Evolutionary conservation across 2,329 filamentous ascomycete species (phyloP).

Genomic region (Trichoderma hamatum): DNA sequence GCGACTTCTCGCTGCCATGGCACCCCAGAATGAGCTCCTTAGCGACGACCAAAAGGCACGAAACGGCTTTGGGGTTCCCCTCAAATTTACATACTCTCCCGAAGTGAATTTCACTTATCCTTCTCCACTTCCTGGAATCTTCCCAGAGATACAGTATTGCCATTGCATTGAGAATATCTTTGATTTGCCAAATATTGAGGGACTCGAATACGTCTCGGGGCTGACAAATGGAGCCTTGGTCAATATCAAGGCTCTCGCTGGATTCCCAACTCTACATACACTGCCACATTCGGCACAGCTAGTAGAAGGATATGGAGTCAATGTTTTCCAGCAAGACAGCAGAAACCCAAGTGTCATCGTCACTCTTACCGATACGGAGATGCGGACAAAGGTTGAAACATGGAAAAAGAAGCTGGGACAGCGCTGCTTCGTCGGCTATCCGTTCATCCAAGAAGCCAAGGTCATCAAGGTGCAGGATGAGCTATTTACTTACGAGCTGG

Average conservation of each 20-base stretch:
- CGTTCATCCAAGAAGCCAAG: constrained; percentile 92
- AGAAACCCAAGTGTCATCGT: constrained; percentile 96
- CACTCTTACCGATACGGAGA: constrained; percentile 75
- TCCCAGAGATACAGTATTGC: constrained; percentile 84
- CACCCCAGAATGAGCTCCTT: constrained; percentile 77
- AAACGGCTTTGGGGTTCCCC: constrained; percentile 86
- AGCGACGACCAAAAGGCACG: constrained; percentile 75
- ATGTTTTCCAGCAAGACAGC: constrained; percentile 93
- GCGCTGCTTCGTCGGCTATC: constrained; percentile 88
- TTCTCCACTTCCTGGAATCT: constrained; percentile 84
- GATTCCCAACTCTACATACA: constrained; percentile 88
- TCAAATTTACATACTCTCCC: constrained; percentile 88
- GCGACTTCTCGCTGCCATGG: constrained; percentile 83
- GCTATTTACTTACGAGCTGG: constrained; percentile 81
- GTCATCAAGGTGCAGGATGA: constrained; percentile 89
- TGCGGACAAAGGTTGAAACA: constrained; percentile 67
- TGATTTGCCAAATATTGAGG: constrained; percentile 89
- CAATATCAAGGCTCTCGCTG: constrained; percentile 80
- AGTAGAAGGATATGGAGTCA: constrained; percentile 75
- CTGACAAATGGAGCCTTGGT: constrained; percentile 83
- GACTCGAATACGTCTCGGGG: constrained; percentile 81
- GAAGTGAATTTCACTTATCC: constrained; percentile 81
- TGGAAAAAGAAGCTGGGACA: constrained; percentile 82
- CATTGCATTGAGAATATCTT: constrained; percentile 96
- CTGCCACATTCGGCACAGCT: constrained; percentile 80